Evolutionary conservation across 192 early-diverging fungal genomes (phyloP), one percentile per base, ranked within the genome.

Genomic region (Coemansia sp.): DNA sequence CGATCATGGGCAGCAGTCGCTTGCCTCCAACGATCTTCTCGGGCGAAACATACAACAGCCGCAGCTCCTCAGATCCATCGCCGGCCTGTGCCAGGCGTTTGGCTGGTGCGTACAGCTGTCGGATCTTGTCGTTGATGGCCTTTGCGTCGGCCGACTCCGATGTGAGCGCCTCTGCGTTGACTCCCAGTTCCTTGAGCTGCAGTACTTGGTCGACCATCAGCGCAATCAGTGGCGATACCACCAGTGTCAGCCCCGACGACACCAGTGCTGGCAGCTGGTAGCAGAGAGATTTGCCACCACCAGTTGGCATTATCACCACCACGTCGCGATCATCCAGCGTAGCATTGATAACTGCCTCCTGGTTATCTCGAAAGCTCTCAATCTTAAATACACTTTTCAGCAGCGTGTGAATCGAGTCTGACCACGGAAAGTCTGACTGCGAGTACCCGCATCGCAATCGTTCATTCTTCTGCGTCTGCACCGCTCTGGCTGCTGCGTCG

Each of bases 191-290:
- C 43, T 74, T 70, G 31, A 88, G 80, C 43, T 76, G 73, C 57
- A 84, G 68, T 12, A 88, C 75, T 54, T 88, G 87, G 69, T 88
- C 87, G 41, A 82, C 67, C 72, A 86, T 86, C 67, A 88, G 74
- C 12, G 87, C 74, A 66, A 87, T 80, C 13, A 87, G 76, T 22
- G 87, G 87, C 22, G 87, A 88, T 24, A 88, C 65, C 1, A 88
- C 86, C 67, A 86, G 51, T 33, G 87, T 88, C 62, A 86, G 65
- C 6, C 76, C 77, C 0, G 74, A 34, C 3, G 65, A 62, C 42
- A 79, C 44, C 40, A 87, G 72, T 15, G 82, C 86, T 4, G 80
- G 86, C n/a, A 84, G 70, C 72, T 88, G 87, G 74, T 79, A 88
- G 74, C 82, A 86, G 13, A 87, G 70, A 9, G 86, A 86, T 70